Evolutionary conservation across 495 filamentous ascomycete species (phyloP), one percentile per base, ranked within the genome.

Genomic region (Choiromyces venosus): DNA sequence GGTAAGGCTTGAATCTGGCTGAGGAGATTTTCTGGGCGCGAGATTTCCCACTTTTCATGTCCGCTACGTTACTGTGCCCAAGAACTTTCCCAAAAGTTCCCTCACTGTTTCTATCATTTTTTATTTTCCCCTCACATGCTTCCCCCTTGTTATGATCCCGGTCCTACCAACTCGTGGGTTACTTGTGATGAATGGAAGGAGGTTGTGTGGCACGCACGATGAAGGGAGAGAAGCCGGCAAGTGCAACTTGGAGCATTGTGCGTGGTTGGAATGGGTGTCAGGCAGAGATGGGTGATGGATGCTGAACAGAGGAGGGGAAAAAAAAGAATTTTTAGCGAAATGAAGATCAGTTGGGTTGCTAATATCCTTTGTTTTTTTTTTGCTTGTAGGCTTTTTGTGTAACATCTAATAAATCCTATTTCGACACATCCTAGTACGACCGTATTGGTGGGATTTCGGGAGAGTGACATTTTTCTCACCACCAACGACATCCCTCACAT

Each of bases 251-350:
- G 46, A 56, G 46, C 12, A 56, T 29, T 0, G 46, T 56, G 44
- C 21, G 6, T 52, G 46, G 21, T 21, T 52, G 21, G 44, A 21
- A 21, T n/a, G 52, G 52, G 52, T 14, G 52, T 56, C 52, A 29
- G 29, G 4, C 29, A 25, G n/a, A 14, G 52, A 29, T 61, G n/a
- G 25, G 3, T 29, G n/a, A 61, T 61, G 29, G 52, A 61, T 61
- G 25, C 9, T 29, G 7, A 12, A 9, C 9, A 7, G 9, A 10
- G 14, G 9, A 4, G 14, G 4, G 21, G 44, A n/a, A 52, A 52
- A 61, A 61, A 61, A 61, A 61, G 52, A 61, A 61, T 29, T 29
- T 61, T 61, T 61, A 61, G 52, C 52, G 52, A 61, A 61, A 61
- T 61, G 52, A 18, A 18, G 52, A 61, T 61, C 12, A 29, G 52